Percentiles rank a stretch among this genome's conserved stretches.
phyloP scores from a whole-genome alignment of 2,329 filamentous ascomycete species.

The Paecilomyces formosus region DNA sequence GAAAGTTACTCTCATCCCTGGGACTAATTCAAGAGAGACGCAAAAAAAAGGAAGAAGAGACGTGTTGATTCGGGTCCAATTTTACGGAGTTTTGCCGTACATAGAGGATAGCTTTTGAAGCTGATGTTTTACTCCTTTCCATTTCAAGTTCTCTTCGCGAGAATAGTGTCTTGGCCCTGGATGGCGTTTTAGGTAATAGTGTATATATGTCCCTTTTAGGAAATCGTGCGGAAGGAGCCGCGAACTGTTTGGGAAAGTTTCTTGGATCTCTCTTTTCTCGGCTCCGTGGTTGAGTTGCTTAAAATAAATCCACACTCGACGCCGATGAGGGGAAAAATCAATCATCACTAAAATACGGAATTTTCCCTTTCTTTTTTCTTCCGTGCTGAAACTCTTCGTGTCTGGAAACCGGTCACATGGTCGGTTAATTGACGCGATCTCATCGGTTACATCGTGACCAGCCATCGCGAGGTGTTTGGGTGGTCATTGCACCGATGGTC shows the following conservation, averaged over 20 bases:
- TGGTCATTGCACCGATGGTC: neutral
- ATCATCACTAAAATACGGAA: too few species aligned
- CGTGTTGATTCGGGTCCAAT: neutral
- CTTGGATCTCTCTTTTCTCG: neutral
- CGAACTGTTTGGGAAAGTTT: constrained; percentile 14
- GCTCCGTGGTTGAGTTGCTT: neutral
- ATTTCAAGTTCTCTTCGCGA: neutral
- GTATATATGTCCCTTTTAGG: neutral
- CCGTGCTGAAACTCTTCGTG: neutral
- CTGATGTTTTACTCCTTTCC: neutral
- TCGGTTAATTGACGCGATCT: constrained; percentile 29
- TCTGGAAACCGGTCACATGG: neutral
- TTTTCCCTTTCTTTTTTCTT: neutral
- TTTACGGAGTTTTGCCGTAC: neutral
- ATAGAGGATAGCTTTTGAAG: neutral
- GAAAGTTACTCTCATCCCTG: neutral
- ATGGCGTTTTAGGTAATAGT: neutral
- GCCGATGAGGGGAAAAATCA: neutral
- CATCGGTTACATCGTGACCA: neutral
- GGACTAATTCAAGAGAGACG: too few species aligned
- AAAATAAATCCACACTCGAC: neutral
- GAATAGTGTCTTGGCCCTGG: neutral
- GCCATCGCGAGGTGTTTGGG: neutral
- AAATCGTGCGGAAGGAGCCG: neutral
- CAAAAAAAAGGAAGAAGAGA: neutral